phyloP scores from a whole-genome alignment of 2,329 filamentous ascomycete species.

The Paecilomyces fulvus region DNA sequence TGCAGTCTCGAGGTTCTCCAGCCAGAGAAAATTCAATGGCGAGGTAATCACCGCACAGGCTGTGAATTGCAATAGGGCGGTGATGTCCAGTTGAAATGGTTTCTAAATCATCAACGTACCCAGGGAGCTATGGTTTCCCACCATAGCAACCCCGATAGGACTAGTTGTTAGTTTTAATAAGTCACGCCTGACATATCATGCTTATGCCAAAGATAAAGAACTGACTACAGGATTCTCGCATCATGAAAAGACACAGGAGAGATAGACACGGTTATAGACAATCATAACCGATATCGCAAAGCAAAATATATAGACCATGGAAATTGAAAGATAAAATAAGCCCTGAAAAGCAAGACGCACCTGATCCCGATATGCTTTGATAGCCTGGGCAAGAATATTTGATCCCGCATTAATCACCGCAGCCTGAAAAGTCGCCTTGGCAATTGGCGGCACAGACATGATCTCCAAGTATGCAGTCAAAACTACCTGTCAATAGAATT shows the following conservation, averaged over 20 bases:
- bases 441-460: conserved; percentile 38
- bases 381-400: conserved; percentile 48
- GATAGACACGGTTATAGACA: no score
- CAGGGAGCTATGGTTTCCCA: neutral
- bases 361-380: conserved; percentile 41
- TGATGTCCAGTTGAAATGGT: conserved; percentile 40
- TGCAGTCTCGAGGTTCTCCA: conserved; percentile 45
- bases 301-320: neutral
- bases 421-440: conserved; percentile 47
- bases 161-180: neutral
- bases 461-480: neutral
- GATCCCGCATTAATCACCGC: conserved; percentile 44
- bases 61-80: conserved; percentile 47
- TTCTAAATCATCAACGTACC: conserved; percentile 14
- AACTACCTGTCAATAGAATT: neutral
- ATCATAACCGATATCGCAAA: neutral
- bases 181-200: neutral
- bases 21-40: conserved; percentile 53
- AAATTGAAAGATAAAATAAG: conserved; percentile 5
- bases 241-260: no score
- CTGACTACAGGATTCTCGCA: no score
- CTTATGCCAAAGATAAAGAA: neutral
- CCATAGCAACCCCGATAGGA: neutral
- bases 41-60: conserved; percentile 45
- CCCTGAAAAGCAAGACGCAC: conserved; percentile 19